Evolutionary conservation across 768 basidiomycete species (phyloP), one percentile per base, ranked within the genome.

Genomic region (Rhodotorula kratochvilovae): DNA sequence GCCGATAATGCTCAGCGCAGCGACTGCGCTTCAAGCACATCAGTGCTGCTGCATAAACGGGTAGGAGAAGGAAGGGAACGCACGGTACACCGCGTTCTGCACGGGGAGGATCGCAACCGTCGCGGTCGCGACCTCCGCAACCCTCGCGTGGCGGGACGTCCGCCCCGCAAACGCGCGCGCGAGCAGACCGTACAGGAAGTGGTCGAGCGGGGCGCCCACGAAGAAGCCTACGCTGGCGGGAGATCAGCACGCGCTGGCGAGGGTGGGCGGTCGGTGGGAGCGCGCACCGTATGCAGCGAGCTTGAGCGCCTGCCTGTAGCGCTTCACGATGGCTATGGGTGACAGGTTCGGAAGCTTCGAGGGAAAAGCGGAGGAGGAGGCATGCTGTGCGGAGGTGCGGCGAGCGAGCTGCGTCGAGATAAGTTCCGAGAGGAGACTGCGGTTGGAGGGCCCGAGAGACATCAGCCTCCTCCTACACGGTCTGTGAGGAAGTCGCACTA

Each of bases 81-180:
- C n/a, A 60, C 59, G 61, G 61, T 62, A 62, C 5, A 62, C 50
- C 1, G 50, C 50, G 61, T 62, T 62, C n/a, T 62, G 61, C 6
- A 62, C 25, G 4, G 61, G 61, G 13, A 62, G 13, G 50, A 62
- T 62, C 12, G n/a, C 11, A 6, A 33, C 31, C 6, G 36, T 39
- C 7, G 50, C 36, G 1, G 36, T 35, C 5, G 53, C 50, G 16
- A 62, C 48, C 36, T 62, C 61, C 23, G 27, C 35, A 13, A 62
- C 10, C 3, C 36, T 33, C 1, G 35, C 25, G 11, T 13, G 25
- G 25, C 36, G 27, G 12, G 33, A 35, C 25, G 33, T 51, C 8
- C 35, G 61, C 11, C 61, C 61, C 7, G n/a, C 36, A 15, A 62
- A 62, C 15, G 29, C 25, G 23, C 61, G 61, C 3, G 23, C 50